Base-by-base conservation (phyloP, 108 stramenopile genomes). In the Aurantiochytrium sp. region DNA sequence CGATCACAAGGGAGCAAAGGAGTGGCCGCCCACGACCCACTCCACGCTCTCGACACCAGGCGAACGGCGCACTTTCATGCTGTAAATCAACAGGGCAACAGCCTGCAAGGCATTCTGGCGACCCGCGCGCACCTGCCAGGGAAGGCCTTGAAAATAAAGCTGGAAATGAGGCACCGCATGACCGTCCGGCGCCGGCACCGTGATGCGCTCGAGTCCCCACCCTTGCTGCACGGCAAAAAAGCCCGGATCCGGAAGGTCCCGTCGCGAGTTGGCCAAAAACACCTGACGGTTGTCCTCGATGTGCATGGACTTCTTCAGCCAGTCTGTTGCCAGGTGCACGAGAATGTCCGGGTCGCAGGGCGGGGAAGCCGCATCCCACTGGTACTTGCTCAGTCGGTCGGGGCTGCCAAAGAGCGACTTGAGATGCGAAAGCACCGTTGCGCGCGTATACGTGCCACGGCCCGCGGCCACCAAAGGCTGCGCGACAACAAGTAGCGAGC, bases 81-180 rank as follows among this genome's bases (percentile, higher is more conserved):
- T 53, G 51, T 83, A 83, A 35, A 83, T 23, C 1, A 83, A 45
- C 4, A 83, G 49, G 45, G 76, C 76, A 83, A 83, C 49, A 6
- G 76, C 76, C 51, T 83, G 76, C 12, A 83, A 23, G 23, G 76
- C 76, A 45, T 83, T 83, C 25, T 83, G 76, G 19, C 76, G 76
- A 6, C 76, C 76, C 6, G 76, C 44, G 25, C 76, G 76, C 23
- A 83, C 76, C 51, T 83, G 12, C 76, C 76, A 83, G 1, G 28
- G 25, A 18, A 14, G 25, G 76, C 76, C 76, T 1, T 83, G 76
- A 28, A 83, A 3, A 53, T 53, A 47, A 28, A 83, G 49, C 49
- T 83, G 49, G 76, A 53, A 83, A 28, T 83, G 76, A 12, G 76
- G 76, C 12, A 83, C 51, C 10, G 14, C 16, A 23, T 69, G 45